Percentiles rank a stretch among this genome's conserved stretches.
Evolutionary conservation across 345 rosid species (phyloP).

Genomic region (Populus euphratica): DNA sequence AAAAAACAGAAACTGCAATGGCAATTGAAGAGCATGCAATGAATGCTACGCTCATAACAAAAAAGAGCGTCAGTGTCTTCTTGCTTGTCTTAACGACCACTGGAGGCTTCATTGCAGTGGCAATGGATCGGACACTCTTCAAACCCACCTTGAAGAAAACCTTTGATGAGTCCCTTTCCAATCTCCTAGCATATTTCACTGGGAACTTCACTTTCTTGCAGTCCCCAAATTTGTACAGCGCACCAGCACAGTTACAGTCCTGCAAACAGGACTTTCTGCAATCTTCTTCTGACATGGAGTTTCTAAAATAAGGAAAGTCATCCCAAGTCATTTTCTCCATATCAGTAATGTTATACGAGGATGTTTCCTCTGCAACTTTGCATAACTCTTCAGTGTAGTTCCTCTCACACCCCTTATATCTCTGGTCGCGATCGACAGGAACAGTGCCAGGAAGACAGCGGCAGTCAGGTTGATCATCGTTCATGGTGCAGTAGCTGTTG

Average conservation of each 20-base stretch:
- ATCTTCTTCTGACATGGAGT: no score
- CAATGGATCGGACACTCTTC: background rate
- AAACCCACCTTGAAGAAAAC: background rate
- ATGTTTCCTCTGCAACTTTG: background rate
- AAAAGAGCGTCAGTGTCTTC: background rate
- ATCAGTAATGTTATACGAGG: background rate
- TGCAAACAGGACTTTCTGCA: background rate
- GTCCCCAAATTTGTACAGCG: background rate
- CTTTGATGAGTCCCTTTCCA: background rate
- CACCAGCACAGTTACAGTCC: constrained; percentile 28
- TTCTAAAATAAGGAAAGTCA: no score
- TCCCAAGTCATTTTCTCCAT: background rate
- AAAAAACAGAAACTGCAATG: background rate
- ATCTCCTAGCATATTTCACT: background rate
- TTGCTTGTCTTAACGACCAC: background rate
- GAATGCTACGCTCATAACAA: background rate
- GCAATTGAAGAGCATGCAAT: background rate
- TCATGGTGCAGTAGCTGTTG: constrained; percentile 15
- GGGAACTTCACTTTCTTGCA: constrained; percentile 20
- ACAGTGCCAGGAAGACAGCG: constrained; percentile 15
- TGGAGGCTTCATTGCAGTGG: background rate
- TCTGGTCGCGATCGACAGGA: background rate
- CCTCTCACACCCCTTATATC: constrained; percentile 3
- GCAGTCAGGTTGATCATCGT: constrained; percentile 2
- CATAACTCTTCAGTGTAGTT: background rate